phyloP scores from a whole-genome alignment of 2,329 filamentous ascomycete genomes.

The Cytospora chrysosperma region DNA sequence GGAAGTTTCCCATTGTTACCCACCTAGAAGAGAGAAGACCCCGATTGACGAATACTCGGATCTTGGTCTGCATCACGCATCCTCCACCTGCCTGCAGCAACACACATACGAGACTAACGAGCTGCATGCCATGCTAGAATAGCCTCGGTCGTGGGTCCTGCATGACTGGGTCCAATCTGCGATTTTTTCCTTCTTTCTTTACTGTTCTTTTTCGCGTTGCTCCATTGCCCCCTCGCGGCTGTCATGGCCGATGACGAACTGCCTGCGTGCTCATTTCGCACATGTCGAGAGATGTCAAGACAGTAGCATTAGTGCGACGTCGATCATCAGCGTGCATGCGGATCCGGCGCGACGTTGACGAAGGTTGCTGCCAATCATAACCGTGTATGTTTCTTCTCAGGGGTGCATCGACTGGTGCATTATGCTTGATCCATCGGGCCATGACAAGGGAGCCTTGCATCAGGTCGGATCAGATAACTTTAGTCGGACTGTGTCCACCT shows the following conservation, averaged over 20 bases:
- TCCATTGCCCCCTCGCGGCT: not conserved
- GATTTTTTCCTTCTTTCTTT: too few species aligned
- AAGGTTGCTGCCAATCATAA: not conserved
- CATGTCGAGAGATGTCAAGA: not conserved
- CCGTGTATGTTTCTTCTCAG: not conserved
- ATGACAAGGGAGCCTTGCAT: conserved; percentile 24
- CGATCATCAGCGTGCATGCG: not conserved
- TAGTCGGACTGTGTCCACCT: conserved; percentile 27
- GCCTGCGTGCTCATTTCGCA: too few species aligned
- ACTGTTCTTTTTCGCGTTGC: too few species aligned
- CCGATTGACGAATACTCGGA: conserved; percentile 8
- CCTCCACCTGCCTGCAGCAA: not conserved
- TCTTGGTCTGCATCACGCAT: not conserved
- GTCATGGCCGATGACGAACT: not conserved
- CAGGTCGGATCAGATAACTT: conserved; percentile 36
- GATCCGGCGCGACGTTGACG: not conserved
- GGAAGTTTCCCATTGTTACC: not conserved
- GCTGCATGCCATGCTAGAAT: conserved; percentile 1
- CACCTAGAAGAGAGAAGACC: not conserved
- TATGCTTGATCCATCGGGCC: too few species aligned
- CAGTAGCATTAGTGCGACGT: not conserved
- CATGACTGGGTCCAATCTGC: not conserved
- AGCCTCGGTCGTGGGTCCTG: not conserved
- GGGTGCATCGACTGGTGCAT: not conserved
- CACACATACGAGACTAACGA: not conserved